Conservation (phyloP, 768 basidiomycete genomes). For the Tylopilus sp. region DNA sequence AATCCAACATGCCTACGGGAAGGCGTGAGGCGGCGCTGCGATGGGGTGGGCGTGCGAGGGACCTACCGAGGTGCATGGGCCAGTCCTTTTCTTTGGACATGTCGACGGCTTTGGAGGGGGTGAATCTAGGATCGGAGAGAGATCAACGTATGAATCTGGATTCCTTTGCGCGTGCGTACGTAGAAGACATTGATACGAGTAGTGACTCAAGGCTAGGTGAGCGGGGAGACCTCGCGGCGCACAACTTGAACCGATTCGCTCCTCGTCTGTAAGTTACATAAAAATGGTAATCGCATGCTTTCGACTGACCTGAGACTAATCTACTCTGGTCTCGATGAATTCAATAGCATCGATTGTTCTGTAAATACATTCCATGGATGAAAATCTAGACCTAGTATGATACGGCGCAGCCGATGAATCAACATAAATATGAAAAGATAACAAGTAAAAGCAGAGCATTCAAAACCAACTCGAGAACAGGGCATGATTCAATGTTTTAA, state of each 20-base stretch:
- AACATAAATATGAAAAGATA: conserved; percentile 3
- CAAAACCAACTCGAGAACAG: conserved; percentile 2
- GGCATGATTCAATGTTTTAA: conserved; percentile 2
- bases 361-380: neutral
- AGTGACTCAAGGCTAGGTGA: neutral
- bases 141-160: conserved; percentile 1
- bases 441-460: conserved; percentile 1
- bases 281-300: neutral
- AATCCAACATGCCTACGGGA: conserved; percentile 68
- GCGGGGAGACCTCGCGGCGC: neutral
- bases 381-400: neutral
- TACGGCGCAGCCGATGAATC: conserved; percentile 14
- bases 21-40: neutral
- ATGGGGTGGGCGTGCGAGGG: neutral
- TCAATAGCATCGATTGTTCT: neutral
- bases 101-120: conserved; percentile 53
- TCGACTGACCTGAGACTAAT: too few relatives aligned
- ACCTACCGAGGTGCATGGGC: conserved; percentile 61
- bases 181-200: conserved; percentile 21
- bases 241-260: neutral
- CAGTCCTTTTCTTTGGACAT: conserved; percentile 70
- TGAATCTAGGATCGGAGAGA: conserved; percentile 43
- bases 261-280: neutral
- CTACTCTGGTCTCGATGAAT: too few relatives aligned
- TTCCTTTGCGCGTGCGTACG: conserved; percentile 13